Percentiles rank a stretch among this genome's conserved stretches.
Conservation (phyloP, 1,284 basidiomycete genomes). For the Anthracocystis setariae region DNA sequence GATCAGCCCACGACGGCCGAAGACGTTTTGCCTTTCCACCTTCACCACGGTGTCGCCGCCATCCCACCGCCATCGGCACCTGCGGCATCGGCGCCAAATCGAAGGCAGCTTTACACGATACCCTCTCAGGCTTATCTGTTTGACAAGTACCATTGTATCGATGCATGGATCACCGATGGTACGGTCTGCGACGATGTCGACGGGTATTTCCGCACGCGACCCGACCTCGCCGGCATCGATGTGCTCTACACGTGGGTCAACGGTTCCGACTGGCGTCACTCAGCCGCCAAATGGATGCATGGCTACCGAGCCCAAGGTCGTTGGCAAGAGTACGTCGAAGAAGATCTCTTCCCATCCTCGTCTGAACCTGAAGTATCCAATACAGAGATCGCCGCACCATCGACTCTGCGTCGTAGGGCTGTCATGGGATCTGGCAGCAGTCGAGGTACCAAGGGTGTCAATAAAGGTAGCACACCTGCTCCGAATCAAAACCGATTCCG, state of each 20-base stretch:
- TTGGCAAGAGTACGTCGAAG: constrained; percentile 44
- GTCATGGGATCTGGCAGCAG: neutral
- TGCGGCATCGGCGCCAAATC: constrained; percentile 11
- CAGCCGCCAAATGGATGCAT: constrained; percentile 36
- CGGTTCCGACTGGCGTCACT: constrained; percentile 47
- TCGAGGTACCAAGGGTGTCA: neutral
- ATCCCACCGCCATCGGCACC: constrained; percentile 1
- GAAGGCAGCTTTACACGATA: constrained; percentile 25
- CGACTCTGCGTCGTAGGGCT: neutral
- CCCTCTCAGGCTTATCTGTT: constrained; percentile 23
- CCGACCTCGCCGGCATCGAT: constrained; percentile 32
- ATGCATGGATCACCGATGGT: constrained; percentile 32
- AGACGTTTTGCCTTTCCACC: constrained; percentile 25
- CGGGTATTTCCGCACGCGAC: constrained; percentile 12
- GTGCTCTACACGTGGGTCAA: constrained; percentile 49
- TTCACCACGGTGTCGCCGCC: constrained; percentile 25
- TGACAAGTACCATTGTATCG: constrained; percentile 24
- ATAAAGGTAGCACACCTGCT: constrained; percentile 7
- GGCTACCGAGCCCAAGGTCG: constrained; percentile 22
- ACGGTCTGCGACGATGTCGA: constrained; percentile 23
- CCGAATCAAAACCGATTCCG: constrained; percentile 43
- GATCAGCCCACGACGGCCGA: constrained; percentile 9
- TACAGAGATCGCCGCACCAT: neutral
- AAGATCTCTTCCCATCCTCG: constrained; percentile 32
- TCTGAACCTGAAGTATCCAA: neutral